These are phyloP conservation scores for Microthyrium microscopicum DNA, from an alignment of 2,329 filamentous ascomycete species.

Conservation along the genomic window DNA sequence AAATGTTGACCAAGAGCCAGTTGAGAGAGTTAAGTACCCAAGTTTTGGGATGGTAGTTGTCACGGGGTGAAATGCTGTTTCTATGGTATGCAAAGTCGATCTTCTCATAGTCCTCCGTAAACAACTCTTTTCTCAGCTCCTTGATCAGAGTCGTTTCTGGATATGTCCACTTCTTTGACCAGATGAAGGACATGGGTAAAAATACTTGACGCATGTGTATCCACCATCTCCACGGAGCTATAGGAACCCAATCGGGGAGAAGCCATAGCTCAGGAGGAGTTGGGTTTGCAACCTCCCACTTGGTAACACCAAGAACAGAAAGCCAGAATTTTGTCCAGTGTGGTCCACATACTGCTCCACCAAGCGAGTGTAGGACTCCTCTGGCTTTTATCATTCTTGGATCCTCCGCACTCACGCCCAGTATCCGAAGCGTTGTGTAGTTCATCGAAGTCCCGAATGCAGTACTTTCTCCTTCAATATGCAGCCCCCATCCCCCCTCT, in stretches of 20 bases:
- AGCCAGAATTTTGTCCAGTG: slow-evolving; percentile 99
- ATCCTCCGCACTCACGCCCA: slow-evolving; percentile 73
- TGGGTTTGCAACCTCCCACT: slow-evolving; percentile 90
- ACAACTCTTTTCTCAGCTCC: slow-evolving; percentile 63
- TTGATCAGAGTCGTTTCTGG: slow-evolving; percentile 59
- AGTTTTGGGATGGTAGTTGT: slow-evolving; percentile 89
- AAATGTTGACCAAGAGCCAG: slow-evolving; percentile 62
- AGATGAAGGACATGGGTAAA: slow-evolving; percentile 78
- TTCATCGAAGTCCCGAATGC: slow-evolving; percentile 85
- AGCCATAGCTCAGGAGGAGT: slow-evolving; percentile 89
- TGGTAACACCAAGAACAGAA: slow-evolving; percentile 60
- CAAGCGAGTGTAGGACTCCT: slow-evolving; percentile 64
- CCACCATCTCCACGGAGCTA: slow-evolving; percentile 93
- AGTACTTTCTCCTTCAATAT: slow-evolving; percentile 84
- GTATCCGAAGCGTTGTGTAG: slow-evolving; percentile 62
- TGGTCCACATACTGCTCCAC: slow-evolving; percentile 66
- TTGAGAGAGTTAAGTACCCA: slow-evolving; percentile 67
- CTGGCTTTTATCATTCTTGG: slow-evolving; percentile 74
- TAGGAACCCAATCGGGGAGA: slow-evolving; percentile 74
- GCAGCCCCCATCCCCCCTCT: slow-evolving; percentile 93
- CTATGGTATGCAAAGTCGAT: slow-evolving; percentile 66
- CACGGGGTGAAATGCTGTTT: slow-evolving; percentile 60
- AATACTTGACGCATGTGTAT: slow-evolving; percentile 98
- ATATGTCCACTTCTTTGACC: slow-evolving; percentile 65
- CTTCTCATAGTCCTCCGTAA: slow-evolving; percentile 57